phyloP scores from a whole-genome alignment of 495 filamentous ascomycete genomes.

The Aspergillus incahuasiensis region DNA sequence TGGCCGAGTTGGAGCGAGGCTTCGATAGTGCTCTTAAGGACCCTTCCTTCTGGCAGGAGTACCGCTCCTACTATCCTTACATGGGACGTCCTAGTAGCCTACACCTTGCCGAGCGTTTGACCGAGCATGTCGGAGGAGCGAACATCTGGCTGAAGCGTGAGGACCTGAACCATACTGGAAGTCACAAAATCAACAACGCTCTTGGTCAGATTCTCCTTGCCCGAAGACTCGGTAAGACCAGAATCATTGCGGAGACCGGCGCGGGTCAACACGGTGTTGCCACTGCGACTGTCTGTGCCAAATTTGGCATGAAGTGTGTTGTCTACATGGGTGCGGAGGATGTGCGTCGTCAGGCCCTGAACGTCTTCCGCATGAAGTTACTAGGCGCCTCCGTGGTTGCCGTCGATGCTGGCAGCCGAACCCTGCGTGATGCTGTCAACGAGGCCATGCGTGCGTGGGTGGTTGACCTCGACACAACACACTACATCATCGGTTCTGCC shows the following conservation, averaged over 20 bases:
- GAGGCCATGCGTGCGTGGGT: constrained; percentile 90
- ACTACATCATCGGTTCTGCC: constrained; percentile 93
- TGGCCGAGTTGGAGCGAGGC: constrained; percentile 84
- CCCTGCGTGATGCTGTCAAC: constrained; percentile 92
- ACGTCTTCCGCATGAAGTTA: constrained; percentile 96
- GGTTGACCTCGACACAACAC: constrained; percentile 76
- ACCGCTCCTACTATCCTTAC: constrained; percentile 92
- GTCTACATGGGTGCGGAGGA: constrained; percentile 97
- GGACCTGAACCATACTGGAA: constrained; percentile 81
- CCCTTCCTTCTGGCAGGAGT: constrained; percentile 94
- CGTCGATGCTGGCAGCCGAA: constrained; percentile 79
- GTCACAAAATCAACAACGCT: constrained; percentile 98
- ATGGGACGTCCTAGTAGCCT: constrained; percentile 93
- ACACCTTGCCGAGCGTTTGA: constrained; percentile 81
- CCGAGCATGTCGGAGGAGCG: constrained; percentile 81
- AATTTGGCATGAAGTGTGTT: constrained; percentile 93
- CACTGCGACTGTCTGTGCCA: constrained; percentile 91
- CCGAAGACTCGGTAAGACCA: constrained; percentile 75
- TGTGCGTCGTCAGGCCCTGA: constrained; percentile 86
- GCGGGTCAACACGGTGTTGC: constrained; percentile 97
- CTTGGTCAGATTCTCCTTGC: constrained; percentile 85
- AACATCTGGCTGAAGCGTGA: constrained; percentile 96
- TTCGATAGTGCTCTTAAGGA: constrained; percentile 84
- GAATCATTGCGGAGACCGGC: constrained; percentile 93
- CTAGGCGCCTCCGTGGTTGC: constrained; percentile 84